Evolutionary conservation across 768 basidiomycete species (phyloP), one percentile per base, ranked within the genome.

Genomic region (Russula sp.): DNA sequence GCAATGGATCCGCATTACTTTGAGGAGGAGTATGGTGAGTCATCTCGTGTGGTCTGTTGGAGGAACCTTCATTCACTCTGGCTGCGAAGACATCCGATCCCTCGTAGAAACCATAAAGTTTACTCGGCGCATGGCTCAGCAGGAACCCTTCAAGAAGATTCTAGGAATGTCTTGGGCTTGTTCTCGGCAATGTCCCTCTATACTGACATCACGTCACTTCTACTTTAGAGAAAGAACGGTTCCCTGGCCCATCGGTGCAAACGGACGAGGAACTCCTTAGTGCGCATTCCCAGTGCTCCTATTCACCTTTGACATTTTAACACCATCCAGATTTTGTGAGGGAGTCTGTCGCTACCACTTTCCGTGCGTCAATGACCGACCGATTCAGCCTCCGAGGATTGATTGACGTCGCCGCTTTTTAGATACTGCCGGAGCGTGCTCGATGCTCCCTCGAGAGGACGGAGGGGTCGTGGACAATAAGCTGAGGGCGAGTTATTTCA

Each of bases 91-190:
- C 22, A 22, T 65, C 11, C 45, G 50, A 11, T 41, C 52, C 20
- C 14, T 67, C 25, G 59, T 60, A n/a, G 67, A 72, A 58, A 45
- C 54, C 1, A 14, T 66, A 41, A 69, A 71, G 57, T 67, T 69
- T 43, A 22, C 34, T 41, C 60, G 68, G 9, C 58, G 62, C 14
- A 47, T 70, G 7, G 48, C 45, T 3, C 46, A 69, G 11, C 57
- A 56, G 11, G 63, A 67, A 42, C 67, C 68, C 22, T 57, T 70
- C 51, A 67, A 64, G 58, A 57, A 53, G 32, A 58, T 65, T 43
- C 7, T 66, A 55, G 61, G 64, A 20, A 63, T 20, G 53, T 47
- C 43, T 7, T 39, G 10, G 13, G 45, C 8, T 10, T 18, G 7
- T 51, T 16, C 20, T 16, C 20, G 5, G 16, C n/a, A 3, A 45